Conservation (phyloP, 768 basidiomycete species). For the Asterophora parasitica region DNA sequence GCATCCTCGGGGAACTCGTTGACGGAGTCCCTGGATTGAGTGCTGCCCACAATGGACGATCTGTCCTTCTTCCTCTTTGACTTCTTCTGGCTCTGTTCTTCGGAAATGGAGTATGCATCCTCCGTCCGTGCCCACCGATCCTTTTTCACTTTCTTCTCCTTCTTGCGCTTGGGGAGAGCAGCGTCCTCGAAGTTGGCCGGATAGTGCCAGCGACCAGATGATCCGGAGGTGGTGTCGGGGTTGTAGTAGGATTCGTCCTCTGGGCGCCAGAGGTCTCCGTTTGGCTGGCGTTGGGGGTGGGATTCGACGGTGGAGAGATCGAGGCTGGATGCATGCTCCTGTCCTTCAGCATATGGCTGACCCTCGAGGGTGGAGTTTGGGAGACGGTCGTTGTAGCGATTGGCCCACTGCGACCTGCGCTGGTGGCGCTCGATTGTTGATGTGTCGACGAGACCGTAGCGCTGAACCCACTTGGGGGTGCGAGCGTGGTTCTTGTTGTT, state of each 20-base stretch:
- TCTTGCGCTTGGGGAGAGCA: constrained; percentile 41
- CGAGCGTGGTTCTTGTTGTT: constrained; percentile 91
- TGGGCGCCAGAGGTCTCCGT: constrained; percentile 65
- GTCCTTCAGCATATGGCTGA: constrained; percentile 76
- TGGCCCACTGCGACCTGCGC: constrained; percentile 82
- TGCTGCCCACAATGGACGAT: constrained; percentile 34
- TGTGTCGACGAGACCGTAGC: constrained; percentile 85
- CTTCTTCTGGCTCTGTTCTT: constrained; percentile 42
- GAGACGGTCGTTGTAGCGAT: constrained; percentile 79
- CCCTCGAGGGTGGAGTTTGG: constrained; percentile 65
- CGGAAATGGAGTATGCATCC: constrained; percentile 67
- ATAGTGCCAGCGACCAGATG: constrained; percentile 74
- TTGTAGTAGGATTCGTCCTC: constrained; percentile 78
- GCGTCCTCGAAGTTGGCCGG: constrained; percentile 79
- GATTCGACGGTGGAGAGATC: constrained; percentile 33
- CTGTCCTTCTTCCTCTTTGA: constrained; percentile 64
- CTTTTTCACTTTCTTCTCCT: constrained; percentile 77
- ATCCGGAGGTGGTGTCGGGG: constrained; percentile 30
- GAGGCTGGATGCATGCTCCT: constrained; percentile 46
- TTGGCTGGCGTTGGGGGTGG: constrained; percentile 30
- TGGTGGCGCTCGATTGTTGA: constrained; percentile 73
- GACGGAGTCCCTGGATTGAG: constrained; percentile 31
- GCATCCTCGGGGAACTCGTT: constrained; percentile 68
- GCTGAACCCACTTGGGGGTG: constrained; percentile 94
- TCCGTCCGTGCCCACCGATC: constrained; percentile 85